Evolutionary conservation across 2,329 filamentous ascomycete genomes (phyloP), one percentile per base, ranked within the genome.

Genomic region (Coleophoma eucalyptorum): DNA sequence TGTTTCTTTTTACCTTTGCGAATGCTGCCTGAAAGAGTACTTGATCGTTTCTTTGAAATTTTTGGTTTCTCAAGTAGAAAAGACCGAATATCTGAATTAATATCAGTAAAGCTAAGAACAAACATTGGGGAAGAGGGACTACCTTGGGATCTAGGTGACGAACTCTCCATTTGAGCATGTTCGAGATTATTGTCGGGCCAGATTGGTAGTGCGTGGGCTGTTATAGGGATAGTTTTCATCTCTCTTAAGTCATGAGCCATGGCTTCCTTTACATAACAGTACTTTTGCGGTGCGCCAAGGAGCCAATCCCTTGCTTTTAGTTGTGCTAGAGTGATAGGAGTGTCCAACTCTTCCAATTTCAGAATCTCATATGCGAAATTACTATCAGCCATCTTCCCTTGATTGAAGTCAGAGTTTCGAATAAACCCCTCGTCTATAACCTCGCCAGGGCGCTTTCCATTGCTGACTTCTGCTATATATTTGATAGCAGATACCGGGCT

Each of bases 311-410:
- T 75, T 43, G 71, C 67, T 41, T 71, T 73, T 72, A 83, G 80
- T 46, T 74, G 69, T 0, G 69, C 66, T 2, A 79, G 66, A 1
- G 72, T 66, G 2, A 81, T 69, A 0, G 81, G 76, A 58, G 84
- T 76, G 59, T 83, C 83, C 20, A 85, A 70, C 64, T 80, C 72
- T 57, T 83, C 84, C 1, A 85, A 72, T 56, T 83, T 71, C 18
- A 69, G 55, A 42, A 80, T 65, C 55, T 75, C 71, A 58, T 80
- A 77, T 5, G 75, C 78, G 50, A 80, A 10, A 76, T 74, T 2
- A 58, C 64, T 48, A 79, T 80, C 20, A 76, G 77, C 2, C 73
- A 51, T 0, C 76, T 75, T 2, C 65, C 65, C 8, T 67, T 59
- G 4, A 38, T 38, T 38, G 11, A 38, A 38, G 35, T 38, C 35